These are phyloP conservation scores for Penicillium sp. DNA, from an alignment of 2,329 filamentous ascomycete species.

Conservation along the genomic window DNA sequence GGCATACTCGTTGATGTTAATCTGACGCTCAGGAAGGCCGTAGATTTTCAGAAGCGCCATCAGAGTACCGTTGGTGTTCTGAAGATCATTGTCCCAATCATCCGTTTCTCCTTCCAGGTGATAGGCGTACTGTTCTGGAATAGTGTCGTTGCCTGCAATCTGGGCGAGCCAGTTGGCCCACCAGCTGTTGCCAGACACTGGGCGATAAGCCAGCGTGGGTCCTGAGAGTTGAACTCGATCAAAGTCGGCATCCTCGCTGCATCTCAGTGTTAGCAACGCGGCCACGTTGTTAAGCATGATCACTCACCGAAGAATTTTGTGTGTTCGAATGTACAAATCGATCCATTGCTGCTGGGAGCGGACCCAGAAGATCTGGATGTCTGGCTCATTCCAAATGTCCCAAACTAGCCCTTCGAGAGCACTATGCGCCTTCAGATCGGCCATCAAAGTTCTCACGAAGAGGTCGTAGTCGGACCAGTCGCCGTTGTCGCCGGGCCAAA, in stretches of 20 bases:
- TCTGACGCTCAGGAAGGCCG: slow-evolving; percentile 31
- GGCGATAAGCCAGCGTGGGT: slow-evolving; percentile 38
- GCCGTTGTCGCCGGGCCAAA: slow-evolving; percentile 51
- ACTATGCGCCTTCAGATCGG: slow-evolving; percentile 21
- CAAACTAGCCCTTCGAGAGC: slow-evolving; percentile 40
- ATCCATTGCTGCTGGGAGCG: slow-evolving; percentile 41
- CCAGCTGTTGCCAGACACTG: slow-evolving; percentile 36
- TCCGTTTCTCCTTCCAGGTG: slow-evolving; percentile 40
- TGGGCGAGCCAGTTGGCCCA: slow-evolving; percentile 41
- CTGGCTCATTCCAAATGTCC: slow-evolving; percentile 58
- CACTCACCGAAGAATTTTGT: slow-evolving; percentile 38
- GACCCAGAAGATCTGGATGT: slow-evolving; percentile 40
- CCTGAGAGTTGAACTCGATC: slow-evolving; percentile 35
- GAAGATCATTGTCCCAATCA: slow-evolving; percentile 27
- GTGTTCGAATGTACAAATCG: slow-evolving; percentile 41
- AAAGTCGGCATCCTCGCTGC: slow-evolving; percentile 7
- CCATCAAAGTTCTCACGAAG: slow-evolving; percentile 39
- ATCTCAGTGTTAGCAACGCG: neutral
- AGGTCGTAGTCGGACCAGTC: slow-evolving; percentile 48
- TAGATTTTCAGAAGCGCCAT: slow-evolving; percentile 25
- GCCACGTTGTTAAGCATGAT: neutral
- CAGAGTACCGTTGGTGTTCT: slow-evolving; percentile 28
- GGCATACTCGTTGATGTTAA: slow-evolving; percentile 54
- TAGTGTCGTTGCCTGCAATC: slow-evolving; percentile 36
- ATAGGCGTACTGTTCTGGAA: slow-evolving; percentile 48